Conservation (phyloP, 495 filamentous ascomycete species). For the Penicillium pancosmium region DNA sequence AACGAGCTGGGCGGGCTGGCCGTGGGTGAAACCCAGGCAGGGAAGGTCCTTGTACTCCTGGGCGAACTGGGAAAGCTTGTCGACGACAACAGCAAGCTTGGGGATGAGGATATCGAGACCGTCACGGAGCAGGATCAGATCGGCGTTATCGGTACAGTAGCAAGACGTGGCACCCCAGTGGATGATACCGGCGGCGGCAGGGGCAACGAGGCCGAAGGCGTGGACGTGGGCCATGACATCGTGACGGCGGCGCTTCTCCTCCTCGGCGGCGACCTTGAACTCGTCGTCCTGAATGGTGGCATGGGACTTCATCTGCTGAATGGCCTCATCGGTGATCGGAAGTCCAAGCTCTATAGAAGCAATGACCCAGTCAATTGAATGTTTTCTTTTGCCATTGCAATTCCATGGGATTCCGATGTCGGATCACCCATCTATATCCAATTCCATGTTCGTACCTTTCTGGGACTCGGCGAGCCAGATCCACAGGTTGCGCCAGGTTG, state of each 20-base stretch:
- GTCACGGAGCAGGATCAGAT: constrained; percentile 80
- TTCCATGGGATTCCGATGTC: constrained; percentile 17
- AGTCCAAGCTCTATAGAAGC: constrained; percentile 47
- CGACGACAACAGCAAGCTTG: constrained; percentile 83
- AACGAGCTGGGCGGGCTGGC: constrained; percentile 76
- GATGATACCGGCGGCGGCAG: constrained; percentile 84
- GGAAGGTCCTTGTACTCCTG: constrained; percentile 68
- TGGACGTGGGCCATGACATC: constrained; percentile 78
- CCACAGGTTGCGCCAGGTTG: constrained; percentile 83
- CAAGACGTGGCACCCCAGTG: constrained; percentile 73
- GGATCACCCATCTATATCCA: constrained; percentile 8
- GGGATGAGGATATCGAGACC: constrained; percentile 76
- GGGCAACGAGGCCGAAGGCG: constrained; percentile 71
- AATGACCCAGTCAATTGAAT: constrained; percentile 33
- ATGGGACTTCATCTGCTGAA: constrained; percentile 74
- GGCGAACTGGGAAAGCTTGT: constrained; percentile 78
- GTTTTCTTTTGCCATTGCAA: constrained; percentile 9
- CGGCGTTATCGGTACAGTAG: constrained; percentile 84
- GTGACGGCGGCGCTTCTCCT: constrained; percentile 76
- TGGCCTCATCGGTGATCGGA: constrained; percentile 68
- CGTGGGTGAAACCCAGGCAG: constrained; percentile 81
- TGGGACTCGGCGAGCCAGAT: constrained; percentile 81
- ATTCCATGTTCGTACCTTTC: constrained; percentile 53
- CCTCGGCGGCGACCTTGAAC: constrained; percentile 73
- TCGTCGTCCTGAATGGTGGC: constrained; percentile 75